These are phyloP conservation scores for Avena eriantha DNA, from an alignment of 176 grass and related monocot species.

Conservation along the genomic window DNA sequence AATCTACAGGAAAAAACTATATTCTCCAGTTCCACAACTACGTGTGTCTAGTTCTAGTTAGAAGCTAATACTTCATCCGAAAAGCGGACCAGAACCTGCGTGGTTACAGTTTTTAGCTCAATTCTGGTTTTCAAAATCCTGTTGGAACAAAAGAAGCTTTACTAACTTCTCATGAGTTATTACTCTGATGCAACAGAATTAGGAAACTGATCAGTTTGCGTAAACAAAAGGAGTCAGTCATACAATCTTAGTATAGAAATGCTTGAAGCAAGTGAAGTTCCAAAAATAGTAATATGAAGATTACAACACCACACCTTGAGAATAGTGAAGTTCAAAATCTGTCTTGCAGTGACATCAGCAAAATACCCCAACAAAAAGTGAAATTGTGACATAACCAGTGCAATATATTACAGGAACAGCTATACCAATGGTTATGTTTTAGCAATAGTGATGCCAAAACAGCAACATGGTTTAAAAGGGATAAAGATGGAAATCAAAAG, in stretches of 20 bases:
- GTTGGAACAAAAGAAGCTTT: background rate
- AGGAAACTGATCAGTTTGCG: background rate
- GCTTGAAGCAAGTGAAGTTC: background rate
- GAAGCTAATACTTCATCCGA: background rate
- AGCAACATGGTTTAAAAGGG: slow-evolving; percentile 8
- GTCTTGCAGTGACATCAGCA: background rate
- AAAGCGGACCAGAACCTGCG: background rate
- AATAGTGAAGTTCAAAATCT: background rate
- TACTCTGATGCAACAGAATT: background rate
- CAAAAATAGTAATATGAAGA: background rate
- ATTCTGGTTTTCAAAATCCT: background rate
- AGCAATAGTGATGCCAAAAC: slow-evolving; percentile 17
- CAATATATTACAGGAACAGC: background rate
- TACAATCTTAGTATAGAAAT: slow-evolving; percentile 6
- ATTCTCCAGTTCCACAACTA: background rate
- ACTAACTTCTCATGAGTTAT: background rate
- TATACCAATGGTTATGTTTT: background rate
- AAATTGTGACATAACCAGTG: background rate
- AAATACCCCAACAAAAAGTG: slow-evolving; percentile 14
- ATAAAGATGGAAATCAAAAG: background rate
- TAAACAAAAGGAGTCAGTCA: background rate
- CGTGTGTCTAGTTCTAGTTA: background rate
- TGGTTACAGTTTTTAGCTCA: background rate
- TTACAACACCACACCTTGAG: slow-evolving; percentile 7
- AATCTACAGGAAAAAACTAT: background rate